phyloP scores from a whole-genome alignment of 2,329 filamentous ascomycete genomes.

The Cordyceps tenuipes region DNA sequence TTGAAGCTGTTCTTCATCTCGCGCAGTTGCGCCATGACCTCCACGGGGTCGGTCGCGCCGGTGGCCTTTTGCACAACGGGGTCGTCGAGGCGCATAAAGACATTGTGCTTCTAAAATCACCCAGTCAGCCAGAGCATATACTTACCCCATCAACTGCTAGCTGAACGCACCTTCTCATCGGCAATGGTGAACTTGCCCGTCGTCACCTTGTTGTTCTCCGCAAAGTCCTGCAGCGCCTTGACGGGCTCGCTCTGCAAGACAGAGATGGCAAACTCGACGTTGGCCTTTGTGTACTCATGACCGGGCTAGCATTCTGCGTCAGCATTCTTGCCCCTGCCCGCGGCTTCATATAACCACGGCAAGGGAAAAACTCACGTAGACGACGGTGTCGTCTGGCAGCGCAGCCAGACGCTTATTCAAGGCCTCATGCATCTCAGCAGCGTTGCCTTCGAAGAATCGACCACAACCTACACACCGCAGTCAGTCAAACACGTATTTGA shows the following conservation, averaged over 20 bases:
- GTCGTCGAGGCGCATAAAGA: conserved; percentile 90
- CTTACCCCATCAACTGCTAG: too few species aligned
- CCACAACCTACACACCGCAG: conserved; percentile 61
- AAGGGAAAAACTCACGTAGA: conserved; percentile 57
- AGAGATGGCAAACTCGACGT: conserved; percentile 78
- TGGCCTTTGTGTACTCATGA: conserved; percentile 96
- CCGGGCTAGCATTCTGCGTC: conserved; percentile 53
- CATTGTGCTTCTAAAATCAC: conserved; percentile 66
- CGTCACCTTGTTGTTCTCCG: conserved; percentile 73
- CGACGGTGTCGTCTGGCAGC: conserved; percentile 81
- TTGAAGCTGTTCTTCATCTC: conserved; percentile 82
- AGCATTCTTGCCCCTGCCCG: background rate
- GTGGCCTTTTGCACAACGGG: conserved; percentile 77
- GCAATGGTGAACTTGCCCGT: conserved; percentile 95
- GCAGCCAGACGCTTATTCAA: conserved; percentile 75
- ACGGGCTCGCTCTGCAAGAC: conserved; percentile 69
- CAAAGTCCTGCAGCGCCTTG: conserved; percentile 68
- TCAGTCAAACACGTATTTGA: background rate
- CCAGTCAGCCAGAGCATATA: background rate
- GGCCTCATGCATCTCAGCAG: conserved; percentile 86
- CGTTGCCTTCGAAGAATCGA: conserved; percentile 87
- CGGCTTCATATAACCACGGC: background rate
- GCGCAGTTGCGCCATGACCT: conserved; percentile 77
- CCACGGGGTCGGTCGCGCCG: conserved; percentile 68
- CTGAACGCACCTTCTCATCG: conserved; percentile 71